Evolutionary conservation across 2,329 filamentous ascomycete genomes (phyloP).

Genomic region (Fusarium sp.): DNA sequence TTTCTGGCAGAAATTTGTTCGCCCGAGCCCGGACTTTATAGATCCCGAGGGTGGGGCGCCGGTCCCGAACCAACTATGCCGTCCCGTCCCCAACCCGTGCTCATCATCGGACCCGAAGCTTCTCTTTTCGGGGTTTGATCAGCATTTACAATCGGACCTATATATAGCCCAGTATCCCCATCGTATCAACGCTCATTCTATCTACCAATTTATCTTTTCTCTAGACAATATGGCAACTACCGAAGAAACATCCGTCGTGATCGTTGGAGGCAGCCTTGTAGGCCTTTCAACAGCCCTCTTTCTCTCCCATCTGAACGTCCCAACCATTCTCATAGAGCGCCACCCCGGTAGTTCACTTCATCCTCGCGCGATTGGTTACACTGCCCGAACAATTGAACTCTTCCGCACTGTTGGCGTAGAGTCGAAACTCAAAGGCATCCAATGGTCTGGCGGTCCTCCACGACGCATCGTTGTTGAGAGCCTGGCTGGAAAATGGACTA

Average conservation of each 20-base stretch:
- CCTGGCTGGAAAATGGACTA: slow-evolving; percentile 32
- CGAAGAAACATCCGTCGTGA: slow-evolving; percentile 42
- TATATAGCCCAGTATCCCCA: rapidly evolving
- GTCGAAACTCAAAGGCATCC: slow-evolving; percentile 10
- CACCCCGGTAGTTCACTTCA: slow-evolving; percentile 47
- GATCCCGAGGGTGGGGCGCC: background rate
- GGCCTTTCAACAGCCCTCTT: slow-evolving; percentile 51
- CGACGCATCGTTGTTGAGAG: slow-evolving; percentile 36
- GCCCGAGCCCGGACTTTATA: background rate
- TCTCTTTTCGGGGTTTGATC: background rate
- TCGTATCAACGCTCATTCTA: rapidly evolving
- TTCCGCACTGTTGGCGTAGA: slow-evolving; percentile 41
- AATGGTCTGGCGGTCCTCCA: slow-evolving; percentile 30
- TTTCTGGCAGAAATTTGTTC: too few relatives aligned
- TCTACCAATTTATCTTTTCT: background rate
- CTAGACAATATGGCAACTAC: background rate
- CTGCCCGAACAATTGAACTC: slow-evolving; percentile 49
- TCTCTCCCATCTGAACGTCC: slow-evolving; percentile 44
- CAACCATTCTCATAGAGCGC: slow-evolving; percentile 49
- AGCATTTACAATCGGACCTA: background rate
- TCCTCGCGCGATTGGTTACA: slow-evolving; percentile 49
- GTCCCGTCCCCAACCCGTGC: background rate
- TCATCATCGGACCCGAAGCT: background rate
- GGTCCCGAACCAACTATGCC: background rate
- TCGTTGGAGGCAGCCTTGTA: slow-evolving; percentile 51